phyloP scores from a whole-genome alignment of 2,329 filamentous ascomycete species.

The Tolypocladium sp. region DNA sequence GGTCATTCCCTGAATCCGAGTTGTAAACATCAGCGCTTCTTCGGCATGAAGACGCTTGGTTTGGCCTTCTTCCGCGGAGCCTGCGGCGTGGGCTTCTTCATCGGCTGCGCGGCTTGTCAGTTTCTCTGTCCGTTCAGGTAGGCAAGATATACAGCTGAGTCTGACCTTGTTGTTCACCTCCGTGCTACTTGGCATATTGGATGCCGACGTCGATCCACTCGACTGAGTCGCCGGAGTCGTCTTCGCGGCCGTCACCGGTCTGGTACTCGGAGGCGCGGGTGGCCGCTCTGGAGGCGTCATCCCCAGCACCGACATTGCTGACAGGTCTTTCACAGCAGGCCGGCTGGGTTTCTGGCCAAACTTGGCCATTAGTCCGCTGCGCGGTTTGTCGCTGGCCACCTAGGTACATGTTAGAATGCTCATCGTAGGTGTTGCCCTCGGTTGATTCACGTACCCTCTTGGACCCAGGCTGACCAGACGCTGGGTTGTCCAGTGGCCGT shows the following conservation, averaged over 20 bases:
- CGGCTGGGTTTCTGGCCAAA: conserved; percentile 21
- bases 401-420: conserved; percentile 16
- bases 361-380: conserved; percentile 24
- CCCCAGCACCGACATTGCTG: conserved; percentile 42
- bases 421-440: background rate
- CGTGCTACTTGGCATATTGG: conserved; percentile 7
- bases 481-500: conserved; percentile 29
- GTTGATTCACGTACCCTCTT: conserved; percentile 30
- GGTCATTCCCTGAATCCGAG: too few relatives aligned
- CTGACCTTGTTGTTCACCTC: conserved; percentile 11
- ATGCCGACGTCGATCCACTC: conserved; percentile 11
- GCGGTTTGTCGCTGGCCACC: conserved; percentile 19
- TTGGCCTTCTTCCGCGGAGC: conserved; percentile 9
- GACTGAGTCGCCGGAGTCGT: conserved; percentile 7
- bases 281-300: conserved; percentile 36
- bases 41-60: conserved; percentile 12
- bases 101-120: background rate
- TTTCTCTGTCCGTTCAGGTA: background rate
- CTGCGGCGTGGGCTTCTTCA: conserved; percentile 2
- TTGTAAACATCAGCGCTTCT: conserved; percentile 7
- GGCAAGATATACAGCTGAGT: too few relatives aligned
- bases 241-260: conserved; percentile 4
- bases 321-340: conserved; percentile 32
- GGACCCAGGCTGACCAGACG: conserved; percentile 17
- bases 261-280: conserved; percentile 16